Evolutionary conservation across 1,284 basidiomycete species (phyloP).

Genomic region (Phenoliferia sp.): DNA sequence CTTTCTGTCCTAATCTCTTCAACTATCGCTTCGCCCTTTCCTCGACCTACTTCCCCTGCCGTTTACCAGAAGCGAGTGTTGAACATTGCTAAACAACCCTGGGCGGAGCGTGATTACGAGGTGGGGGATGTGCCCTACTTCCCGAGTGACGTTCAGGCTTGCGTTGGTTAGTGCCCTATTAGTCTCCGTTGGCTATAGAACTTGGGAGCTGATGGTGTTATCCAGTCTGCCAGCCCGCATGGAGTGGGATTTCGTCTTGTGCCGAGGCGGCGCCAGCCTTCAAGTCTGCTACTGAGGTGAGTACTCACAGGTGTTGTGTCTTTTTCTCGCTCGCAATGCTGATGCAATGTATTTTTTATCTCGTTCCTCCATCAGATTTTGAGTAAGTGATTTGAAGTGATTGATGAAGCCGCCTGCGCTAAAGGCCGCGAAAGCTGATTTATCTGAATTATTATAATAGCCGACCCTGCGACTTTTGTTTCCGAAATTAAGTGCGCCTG

Average conservation of each 20-base stretch:
- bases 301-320: neutral
- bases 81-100: neutral
- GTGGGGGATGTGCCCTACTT: constrained; percentile 11
- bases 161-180: constrained; percentile 6
- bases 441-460: neutral
- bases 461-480: constrained; percentile 12
- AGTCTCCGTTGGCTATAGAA: neutral
- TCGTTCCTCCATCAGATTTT: neutral
- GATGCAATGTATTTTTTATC: neutral
- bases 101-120: neutral
- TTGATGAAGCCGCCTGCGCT: neutral
- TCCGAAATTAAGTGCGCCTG: constrained; percentile 21
- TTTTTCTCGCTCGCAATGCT: neutral
- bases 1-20: neutral
- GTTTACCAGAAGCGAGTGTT: neutral
- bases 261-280: constrained; percentile 15
- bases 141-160: constrained; percentile 10
- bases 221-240: constrained; percentile 16
- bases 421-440: constrained; percentile 5
- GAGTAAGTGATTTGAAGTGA: neutral
- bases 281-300: neutral
- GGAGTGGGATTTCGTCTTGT: constrained; percentile 12
- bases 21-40: neutral
- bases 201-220: neutral
- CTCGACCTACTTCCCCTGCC: neutral